A percentile compares a stretch with the other conserved stretches of the same genome.
phyloP scores from a whole-genome alignment of 495 filamentous ascomycete genomes.

The Penicillium paxilli region DNA sequence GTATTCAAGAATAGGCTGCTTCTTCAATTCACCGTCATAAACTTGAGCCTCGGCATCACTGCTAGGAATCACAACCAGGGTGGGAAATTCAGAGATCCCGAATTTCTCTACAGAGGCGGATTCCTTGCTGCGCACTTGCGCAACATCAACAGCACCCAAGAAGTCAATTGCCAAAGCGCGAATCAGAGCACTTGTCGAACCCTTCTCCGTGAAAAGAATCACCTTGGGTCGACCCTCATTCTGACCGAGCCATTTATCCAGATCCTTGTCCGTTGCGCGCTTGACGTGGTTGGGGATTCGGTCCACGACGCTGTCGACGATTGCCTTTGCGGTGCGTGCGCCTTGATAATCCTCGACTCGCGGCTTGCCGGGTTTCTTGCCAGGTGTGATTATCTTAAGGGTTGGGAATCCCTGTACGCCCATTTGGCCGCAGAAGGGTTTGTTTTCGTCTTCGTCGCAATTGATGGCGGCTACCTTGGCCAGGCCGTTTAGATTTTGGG shows the following conservation, averaged over 20 bases:
- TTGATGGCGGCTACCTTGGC: slow-evolving; percentile 94
- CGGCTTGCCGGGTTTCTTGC: slow-evolving; percentile 79
- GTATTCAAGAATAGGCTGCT: slow-evolving; percentile 78
- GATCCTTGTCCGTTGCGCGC: slow-evolving; percentile 72
- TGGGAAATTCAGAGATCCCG: slow-evolving; percentile 74
- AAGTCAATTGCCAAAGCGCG: slow-evolving; percentile 90
- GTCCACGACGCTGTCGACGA: slow-evolving; percentile 81
- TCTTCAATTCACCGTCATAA: slow-evolving; percentile 86
- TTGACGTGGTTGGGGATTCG: slow-evolving; percentile 92
- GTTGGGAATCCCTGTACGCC: slow-evolving; percentile 96
- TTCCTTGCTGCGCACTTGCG: slow-evolving; percentile 86
- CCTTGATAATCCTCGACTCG: slow-evolving; percentile 93
- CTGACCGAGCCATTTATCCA: slow-evolving; percentile 73
- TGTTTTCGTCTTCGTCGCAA: slow-evolving; percentile 94
- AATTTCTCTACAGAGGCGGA: slow-evolving; percentile 68
- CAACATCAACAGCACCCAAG: slow-evolving; percentile 75
- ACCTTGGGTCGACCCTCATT: slow-evolving; percentile 79
- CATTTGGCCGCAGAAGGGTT: slow-evolving; percentile 81
- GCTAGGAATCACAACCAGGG: slow-evolving; percentile 77
- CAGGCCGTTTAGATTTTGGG: slow-evolving; percentile 81
- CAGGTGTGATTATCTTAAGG: slow-evolving; percentile 87
- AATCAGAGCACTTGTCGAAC: slow-evolving; percentile 77
- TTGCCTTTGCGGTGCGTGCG: slow-evolving; percentile 74
- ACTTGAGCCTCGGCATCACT: slow-evolving; percentile 65
- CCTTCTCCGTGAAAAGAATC: slow-evolving; percentile 93